Evolutionary conservation across 345 rosid species (phyloP).

Genomic region (Moricandia moricandioides): DNA sequence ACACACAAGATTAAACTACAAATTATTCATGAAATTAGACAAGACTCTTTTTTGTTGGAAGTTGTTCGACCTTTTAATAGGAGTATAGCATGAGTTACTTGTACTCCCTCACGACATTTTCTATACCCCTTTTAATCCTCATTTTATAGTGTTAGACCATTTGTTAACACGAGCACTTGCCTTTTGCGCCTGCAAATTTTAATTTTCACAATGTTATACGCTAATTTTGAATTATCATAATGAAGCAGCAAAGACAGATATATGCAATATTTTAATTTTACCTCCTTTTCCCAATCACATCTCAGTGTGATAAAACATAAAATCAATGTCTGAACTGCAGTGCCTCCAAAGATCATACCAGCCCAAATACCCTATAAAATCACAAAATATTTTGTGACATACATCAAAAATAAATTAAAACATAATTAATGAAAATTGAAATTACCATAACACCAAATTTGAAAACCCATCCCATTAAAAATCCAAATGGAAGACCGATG

Average conservation of each 20-base stretch:
- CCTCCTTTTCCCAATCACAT: slow-evolving; percentile 87
- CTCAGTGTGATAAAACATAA: slow-evolving; percentile 47
- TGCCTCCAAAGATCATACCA: slow-evolving; percentile 86
- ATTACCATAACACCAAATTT: slow-evolving; percentile 70
- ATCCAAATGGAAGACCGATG: slow-evolving; percentile 78
- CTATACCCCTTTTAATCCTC: not conserved
- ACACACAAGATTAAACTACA: not conserved
- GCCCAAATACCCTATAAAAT: slow-evolving; percentile 70
- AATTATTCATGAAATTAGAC: not conserved
- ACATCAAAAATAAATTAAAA: not conserved
- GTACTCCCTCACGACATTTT: not conserved
- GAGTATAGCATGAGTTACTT: not conserved
- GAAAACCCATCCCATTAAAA: slow-evolving; percentile 88
- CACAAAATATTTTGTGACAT: not conserved
- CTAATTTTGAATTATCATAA: not conserved
- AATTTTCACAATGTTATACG: not conserved
- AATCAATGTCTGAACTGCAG: slow-evolving; percentile 66
- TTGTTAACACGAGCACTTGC: slow-evolving; percentile 56
- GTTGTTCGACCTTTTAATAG: not conserved
- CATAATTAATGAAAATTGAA: not conserved
- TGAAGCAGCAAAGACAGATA: not conserved
- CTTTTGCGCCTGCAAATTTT: slow-evolving; percentile 60
- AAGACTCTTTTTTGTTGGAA: not conserved
- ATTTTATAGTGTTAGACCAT: slow-evolving; percentile 45
- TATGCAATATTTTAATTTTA: not conserved